A percentile compares a stretch with the other conserved stretches of the same genome.
Conservation (phyloP, 805 yeast species). For the Wickerhamiella shivajii region DNA sequence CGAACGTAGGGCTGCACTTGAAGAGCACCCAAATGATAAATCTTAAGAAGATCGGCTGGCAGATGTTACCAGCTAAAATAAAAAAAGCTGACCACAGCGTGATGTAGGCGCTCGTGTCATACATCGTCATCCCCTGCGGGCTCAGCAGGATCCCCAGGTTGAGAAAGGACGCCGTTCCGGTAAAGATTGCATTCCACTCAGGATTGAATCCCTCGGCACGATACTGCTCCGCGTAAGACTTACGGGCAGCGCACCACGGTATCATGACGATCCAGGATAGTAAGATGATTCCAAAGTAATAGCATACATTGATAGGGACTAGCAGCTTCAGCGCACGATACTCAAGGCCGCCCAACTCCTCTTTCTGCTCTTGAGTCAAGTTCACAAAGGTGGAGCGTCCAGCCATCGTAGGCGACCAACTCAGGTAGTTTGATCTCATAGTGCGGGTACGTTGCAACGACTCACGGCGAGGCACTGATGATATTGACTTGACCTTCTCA, state of each 20-base stretch:
- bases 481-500: too few relatives aligned
- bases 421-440: slow-evolving; percentile 41
- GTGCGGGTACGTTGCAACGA: slow-evolving; percentile 4
- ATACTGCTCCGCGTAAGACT: slow-evolving; percentile 22
- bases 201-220: slow-evolving; percentile 49
- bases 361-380: slow-evolving; percentile 68
- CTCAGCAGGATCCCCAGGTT: slow-evolving; percentile 77
- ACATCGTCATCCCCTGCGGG: slow-evolving; percentile 63
- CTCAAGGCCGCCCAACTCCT: slow-evolving; percentile 94
- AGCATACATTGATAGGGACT: slow-evolving; percentile 40
- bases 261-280: slow-evolving; percentile 34
- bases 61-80: slow-evolving; percentile 86
- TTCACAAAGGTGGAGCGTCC: slow-evolving; percentile 85
- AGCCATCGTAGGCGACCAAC: slow-evolving; percentile 86
- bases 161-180: slow-evolving; percentile 64
- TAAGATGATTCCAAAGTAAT: slow-evolving; percentile 62
- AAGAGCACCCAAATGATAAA: slow-evolving; percentile 68
- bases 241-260: slow-evolving; percentile 33
- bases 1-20: slow-evolving; percentile 45
- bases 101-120: slow-evolving; percentile 48
- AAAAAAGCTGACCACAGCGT: slow-evolving; percentile 51
- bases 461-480: not conserved
- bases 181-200: slow-evolving; percentile 89
- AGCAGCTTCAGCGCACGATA: slow-evolving; percentile 75
- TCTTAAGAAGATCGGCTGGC: slow-evolving; percentile 74